These are phyloP conservation scores for Chrysosphaeria jannelii DNA, from an alignment of 2,329 filamentous ascomycete genomes.

Conservation along the genomic window DNA sequence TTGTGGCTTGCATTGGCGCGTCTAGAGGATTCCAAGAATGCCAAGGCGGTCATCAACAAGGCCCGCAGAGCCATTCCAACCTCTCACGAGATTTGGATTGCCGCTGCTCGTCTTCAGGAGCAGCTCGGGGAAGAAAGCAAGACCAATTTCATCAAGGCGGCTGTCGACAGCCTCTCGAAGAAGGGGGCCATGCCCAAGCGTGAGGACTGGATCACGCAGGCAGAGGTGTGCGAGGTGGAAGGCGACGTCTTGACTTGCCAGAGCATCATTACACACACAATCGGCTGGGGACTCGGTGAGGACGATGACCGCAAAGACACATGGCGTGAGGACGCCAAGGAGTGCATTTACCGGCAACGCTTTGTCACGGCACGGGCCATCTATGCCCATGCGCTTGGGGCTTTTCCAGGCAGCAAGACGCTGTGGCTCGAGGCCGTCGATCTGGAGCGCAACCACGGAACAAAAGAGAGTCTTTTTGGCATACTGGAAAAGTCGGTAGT, in stretches of 20 bases:
- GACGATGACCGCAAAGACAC: slow-evolving; percentile 89
- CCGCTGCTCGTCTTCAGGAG: slow-evolving; percentile 70
- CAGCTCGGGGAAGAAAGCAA: slow-evolving; percentile 47
- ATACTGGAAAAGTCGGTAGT: slow-evolving; percentile 82
- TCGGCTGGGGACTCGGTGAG: slow-evolving; percentile 80
- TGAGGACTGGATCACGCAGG: slow-evolving; percentile 88
- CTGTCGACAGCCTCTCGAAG: slow-evolving; percentile 60
- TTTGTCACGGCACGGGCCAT: slow-evolving; percentile 86
- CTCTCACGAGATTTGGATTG: slow-evolving; percentile 90
- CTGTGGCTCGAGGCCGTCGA: slow-evolving; percentile 81
- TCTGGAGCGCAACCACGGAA: slow-evolving; percentile 69
- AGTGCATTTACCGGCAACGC: slow-evolving; percentile 48
- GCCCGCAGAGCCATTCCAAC: slow-evolving; percentile 82
- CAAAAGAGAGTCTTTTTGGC: slow-evolving; percentile 40
- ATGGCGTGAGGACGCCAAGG: slow-evolving; percentile 80
- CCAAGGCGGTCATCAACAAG: slow-evolving; percentile 81
- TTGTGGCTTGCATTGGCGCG: slow-evolving; percentile 83
- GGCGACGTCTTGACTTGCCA: slow-evolving; percentile 64
- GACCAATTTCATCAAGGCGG: slow-evolving; percentile 84
- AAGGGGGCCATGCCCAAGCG: slow-evolving; percentile 91
- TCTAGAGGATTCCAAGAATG: slow-evolving; percentile 67
- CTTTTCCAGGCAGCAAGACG: slow-evolving; percentile 67
- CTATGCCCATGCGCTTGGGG: slow-evolving; percentile 63
- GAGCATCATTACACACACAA: slow-evolving; percentile 70
- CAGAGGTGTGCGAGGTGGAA: slow-evolving; percentile 82